These are phyloP conservation scores for Thelonectria olida DNA, from an alignment of 2,329 filamentous ascomycete genomes.

Conservation along the genomic window DNA sequence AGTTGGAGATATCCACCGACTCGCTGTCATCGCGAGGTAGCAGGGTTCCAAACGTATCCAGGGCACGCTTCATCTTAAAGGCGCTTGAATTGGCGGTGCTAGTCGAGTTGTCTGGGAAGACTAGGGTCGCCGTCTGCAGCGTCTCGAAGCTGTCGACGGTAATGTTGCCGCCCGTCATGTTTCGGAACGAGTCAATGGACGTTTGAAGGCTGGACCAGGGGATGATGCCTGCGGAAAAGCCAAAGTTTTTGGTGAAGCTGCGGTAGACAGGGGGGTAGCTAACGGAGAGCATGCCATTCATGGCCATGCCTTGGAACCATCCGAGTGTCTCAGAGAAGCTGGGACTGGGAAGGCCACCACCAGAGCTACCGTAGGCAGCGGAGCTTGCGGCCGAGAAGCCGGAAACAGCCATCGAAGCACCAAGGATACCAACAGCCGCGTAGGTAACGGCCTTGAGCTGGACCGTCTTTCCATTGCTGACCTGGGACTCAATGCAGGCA, in stretches of 20 bases:
- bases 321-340: constrained; percentile 86
- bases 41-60: constrained; percentile 58
- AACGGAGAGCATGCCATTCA: constrained; percentile 96
- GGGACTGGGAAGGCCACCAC: constrained; percentile 76
- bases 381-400: constrained; percentile 75
- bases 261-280: constrained; percentile 87
- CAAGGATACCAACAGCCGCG: constrained; percentile 83
- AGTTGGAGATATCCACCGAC: constrained; percentile 36
- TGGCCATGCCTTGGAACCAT: constrained; percentile 93
- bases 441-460: constrained; percentile 81
- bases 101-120: constrained; percentile 70
- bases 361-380: constrained; percentile 63
- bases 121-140: constrained; percentile 78
- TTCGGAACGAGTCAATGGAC: constrained; percentile 85
- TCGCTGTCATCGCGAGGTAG: constrained; percentile 56
- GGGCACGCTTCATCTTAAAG: constrained; percentile 57
- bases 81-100: constrained; percentile 50
- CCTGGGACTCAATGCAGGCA: constrained; percentile 83
- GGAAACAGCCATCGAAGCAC: constrained; percentile 79
- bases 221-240: constrained; percentile 85
- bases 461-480: constrained; percentile 89
- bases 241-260: constrained; percentile 93
- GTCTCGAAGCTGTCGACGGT: constrained; percentile 80
- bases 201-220: constrained; percentile 83
- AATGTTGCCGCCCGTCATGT: constrained; percentile 84